Evolutionary conservation across 805 yeast species (phyloP).

Genomic region (Yarrowia deformans): DNA sequence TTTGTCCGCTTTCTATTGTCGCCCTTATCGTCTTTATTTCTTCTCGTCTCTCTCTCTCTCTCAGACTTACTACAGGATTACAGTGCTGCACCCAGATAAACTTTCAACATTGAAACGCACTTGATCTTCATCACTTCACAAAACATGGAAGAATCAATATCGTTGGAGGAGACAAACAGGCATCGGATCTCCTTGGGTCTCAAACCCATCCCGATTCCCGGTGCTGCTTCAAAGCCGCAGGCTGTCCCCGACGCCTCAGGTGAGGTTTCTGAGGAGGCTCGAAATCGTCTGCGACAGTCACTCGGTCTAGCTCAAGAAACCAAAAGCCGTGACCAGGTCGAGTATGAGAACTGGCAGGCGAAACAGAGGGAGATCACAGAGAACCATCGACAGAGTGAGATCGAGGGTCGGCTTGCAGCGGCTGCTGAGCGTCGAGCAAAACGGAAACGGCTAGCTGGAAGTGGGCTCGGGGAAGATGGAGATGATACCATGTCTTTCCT

Average conservation of each 20-base stretch:
- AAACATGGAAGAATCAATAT: conserved; percentile 44
- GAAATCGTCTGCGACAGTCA: conserved; percentile 60
- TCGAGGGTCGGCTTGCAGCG: conserved; percentile 12
- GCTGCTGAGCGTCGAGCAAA: conserved; percentile 33
- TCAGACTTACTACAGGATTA: not conserved
- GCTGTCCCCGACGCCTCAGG: not conserved
- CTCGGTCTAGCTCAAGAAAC: conserved; percentile 60
- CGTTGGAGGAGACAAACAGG: conserved; percentile 64
- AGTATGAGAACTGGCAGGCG: conserved; percentile 52
- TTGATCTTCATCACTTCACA: conserved; percentile 11
- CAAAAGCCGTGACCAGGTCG: conserved; percentile 50
- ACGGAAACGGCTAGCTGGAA: conserved; percentile 44
- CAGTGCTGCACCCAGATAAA: not conserved
- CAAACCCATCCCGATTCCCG: conserved; percentile 55
- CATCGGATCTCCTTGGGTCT: conserved; percentile 61
- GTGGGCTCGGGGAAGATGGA: conserved; percentile 46
- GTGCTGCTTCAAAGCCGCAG: not conserved
- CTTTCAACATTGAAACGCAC: not conserved
- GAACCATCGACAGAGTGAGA: conserved; percentile 15
- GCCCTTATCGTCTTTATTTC: no score
- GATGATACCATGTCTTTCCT: conserved; percentile 55
- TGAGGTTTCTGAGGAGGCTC: conserved; percentile 57
- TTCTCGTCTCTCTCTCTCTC: no score
- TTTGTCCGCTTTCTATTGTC: no score
- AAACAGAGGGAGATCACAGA: conserved; percentile 38